A percentile compares a stretch with the other conserved stretches of the same genome.
Evolutionary conservation across 2,329 filamentous ascomycete genomes (phyloP).

Genomic region (Sphaerulina musiva): DNA sequence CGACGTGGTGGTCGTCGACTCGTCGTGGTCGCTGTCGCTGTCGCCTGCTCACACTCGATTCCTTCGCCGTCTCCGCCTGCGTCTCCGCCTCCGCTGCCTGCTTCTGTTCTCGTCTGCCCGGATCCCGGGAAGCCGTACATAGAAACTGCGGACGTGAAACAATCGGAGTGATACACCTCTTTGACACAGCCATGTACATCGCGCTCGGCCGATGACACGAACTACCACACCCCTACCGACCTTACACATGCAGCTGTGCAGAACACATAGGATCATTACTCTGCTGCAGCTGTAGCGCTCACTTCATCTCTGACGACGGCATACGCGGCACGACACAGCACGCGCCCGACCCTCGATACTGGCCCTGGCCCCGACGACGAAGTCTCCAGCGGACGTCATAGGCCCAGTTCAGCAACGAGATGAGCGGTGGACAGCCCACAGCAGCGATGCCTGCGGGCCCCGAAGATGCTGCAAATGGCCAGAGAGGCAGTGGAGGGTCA

Average conservation of each 20-base stretch:
- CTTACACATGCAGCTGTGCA: background rate
- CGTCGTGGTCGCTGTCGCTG: no score
- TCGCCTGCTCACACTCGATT: no score
- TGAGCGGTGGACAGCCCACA: constrained; percentile 18
- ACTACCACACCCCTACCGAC: background rate
- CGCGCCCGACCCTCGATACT: background rate
- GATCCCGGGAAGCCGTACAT: background rate
- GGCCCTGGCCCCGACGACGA: background rate
- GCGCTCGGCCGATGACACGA: no score
- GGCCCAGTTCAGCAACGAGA: constrained; percentile 1
- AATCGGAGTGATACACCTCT: background rate
- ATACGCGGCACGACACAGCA: background rate
- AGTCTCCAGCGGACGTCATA: background rate
- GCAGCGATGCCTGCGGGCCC: constrained; percentile 17
- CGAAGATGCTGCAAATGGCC: constrained; percentile 15
- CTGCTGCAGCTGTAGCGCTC: background rate
- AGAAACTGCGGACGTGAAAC: background rate
- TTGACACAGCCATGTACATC: background rate
- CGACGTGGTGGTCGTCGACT: no score
- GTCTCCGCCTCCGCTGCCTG: no score
- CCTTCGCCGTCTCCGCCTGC: no score
- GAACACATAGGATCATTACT: background rate
- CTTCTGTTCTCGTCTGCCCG: background rate
- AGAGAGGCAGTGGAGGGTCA: constrained; percentile 28
- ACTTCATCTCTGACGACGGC: background rate